Evolutionary conservation across 805 yeast genomes (phyloP).

Genomic region (Spencermartinsiella europaea): DNA sequence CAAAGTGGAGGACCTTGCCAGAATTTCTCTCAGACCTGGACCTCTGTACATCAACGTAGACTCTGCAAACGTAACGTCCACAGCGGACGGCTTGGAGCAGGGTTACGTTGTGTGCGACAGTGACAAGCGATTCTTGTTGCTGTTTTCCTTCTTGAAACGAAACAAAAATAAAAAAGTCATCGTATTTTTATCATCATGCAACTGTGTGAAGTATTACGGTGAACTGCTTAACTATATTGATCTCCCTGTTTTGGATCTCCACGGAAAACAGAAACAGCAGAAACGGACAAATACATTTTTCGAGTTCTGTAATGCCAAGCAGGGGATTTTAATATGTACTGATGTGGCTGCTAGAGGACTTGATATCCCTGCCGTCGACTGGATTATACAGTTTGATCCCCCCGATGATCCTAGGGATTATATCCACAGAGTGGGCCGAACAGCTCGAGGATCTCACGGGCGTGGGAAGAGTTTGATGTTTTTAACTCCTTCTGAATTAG

Average conservation of each 20-base stretch:
- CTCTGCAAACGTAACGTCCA: conserved; percentile 72
- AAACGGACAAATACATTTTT: conserved; percentile 97
- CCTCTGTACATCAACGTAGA: conserved; percentile 93
- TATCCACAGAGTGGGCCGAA: conserved; percentile 98
- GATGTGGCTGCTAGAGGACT: conserved; percentile 99
- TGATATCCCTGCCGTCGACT: conserved; percentile 97
- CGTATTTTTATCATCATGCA: conserved; percentile 94
- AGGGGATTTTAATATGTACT: conserved; percentile 89
- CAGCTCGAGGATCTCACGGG: conserved; percentile 84
- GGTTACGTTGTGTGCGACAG: conserved; percentile 98
- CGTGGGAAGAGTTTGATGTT: conserved; percentile 95
- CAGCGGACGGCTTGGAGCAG: conserved; percentile 96
- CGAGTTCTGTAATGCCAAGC: conserved; percentile 95
- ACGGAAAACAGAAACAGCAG: conserved; percentile 98
- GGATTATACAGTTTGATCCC: conserved; percentile 99
- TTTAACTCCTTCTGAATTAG: conserved; percentile 87
- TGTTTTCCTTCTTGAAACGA: conserved; percentile 90
- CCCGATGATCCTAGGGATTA: conserved; percentile 99
- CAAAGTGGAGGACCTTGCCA: conserved; percentile 95
- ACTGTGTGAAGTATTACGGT: conserved; percentile 92
- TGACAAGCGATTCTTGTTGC: conserved; percentile 82
- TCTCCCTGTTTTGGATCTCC: conserved; percentile 91
- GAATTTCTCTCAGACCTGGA: conserved; percentile 91
- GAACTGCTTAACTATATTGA: conserved; percentile 94
- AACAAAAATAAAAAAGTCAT: conserved; percentile 81